Base-by-base conservation (phyloP, 1,139 yeast species). In the Candida gigantensis region DNA sequence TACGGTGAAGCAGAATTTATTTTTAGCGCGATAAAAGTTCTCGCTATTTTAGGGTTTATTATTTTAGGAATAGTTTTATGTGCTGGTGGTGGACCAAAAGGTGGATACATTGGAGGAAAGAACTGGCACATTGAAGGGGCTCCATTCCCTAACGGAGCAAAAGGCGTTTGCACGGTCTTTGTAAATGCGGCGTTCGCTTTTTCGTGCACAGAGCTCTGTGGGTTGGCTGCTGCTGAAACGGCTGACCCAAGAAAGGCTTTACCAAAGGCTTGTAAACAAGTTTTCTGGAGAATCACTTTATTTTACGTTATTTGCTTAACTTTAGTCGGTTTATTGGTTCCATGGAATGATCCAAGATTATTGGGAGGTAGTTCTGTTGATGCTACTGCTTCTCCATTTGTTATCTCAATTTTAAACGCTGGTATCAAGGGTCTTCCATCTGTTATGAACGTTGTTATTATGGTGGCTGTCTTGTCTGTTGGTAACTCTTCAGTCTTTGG, bases 31-130 rank as follows among this genome's bases (percentile, higher is more conserved):
- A 50, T 61, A 27, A 65, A 65, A 44, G 58, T 64, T 19, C 28
- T 50, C 17, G 65, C 67, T 33, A 62, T 65, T 31, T 37, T 57
- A 21, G 66, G 89, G 24, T 84, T 77, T 60, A 77, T 80, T 51
- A 77, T 84, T 42, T 65, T 86, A 34, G 95, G 94, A 48, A 79
- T 84, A 45, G 78, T 82, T 6, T 62, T 83, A 35, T 68, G 74
- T 42, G 76, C 82, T 52, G 95, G 95, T 51, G 89, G 84, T 45
- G 64, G 70, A 32, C 73, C 77, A 41, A 39, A 39, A 29, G 50
- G 55, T 21, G 79, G 77, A 8, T 77, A 68, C 56, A 65, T 80
- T 44, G 84, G 85, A 37, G 81, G 71, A 35, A 60, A 55, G 42
- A 69, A 79, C 61, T 81, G 85, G 84, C 68, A 65, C 38, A 45